Conservation (phyloP, 148 eudicot species). For the Fagopyrum esculentum region DNA sequence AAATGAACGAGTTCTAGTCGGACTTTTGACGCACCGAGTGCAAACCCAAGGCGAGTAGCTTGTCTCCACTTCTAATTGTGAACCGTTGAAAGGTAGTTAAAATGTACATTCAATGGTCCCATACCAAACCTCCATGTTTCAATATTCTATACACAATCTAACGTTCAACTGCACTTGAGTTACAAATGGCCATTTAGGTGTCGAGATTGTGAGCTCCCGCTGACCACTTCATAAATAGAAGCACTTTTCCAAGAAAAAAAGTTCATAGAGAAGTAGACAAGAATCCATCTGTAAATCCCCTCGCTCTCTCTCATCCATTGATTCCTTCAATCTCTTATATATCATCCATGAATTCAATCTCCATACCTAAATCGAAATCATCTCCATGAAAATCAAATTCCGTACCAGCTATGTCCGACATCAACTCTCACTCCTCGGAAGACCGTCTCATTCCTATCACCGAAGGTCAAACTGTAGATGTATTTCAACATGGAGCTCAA, state of each 20-base stretch:
- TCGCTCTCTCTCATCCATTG: neutral
- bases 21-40: too few species aligned
- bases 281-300: neutral
- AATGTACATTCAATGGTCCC: too few species aligned
- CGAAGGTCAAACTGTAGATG: neutral
- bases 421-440: conserved; percentile 3
- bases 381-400: neutral
- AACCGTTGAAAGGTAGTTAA: too few species aligned
- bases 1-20: too few species aligned
- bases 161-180: too few species aligned
- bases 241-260: neutral
- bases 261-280: neutral
- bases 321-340: neutral
- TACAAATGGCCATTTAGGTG: too few species aligned
- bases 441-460: neutral
- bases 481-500: neutral
- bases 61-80: too few species aligned
- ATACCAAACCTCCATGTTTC: too few species aligned
- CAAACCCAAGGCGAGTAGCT: too few species aligned
- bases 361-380: neutral
- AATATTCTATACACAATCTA: too few species aligned
- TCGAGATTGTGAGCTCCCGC: too few species aligned
- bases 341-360: neutral
- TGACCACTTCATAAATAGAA: too few species aligned
- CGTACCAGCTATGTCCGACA: neutral